These are phyloP conservation scores for Apocynum venetum DNA, from an alignment of 257 asterid genomes.

Conservation along the genomic window DNA sequence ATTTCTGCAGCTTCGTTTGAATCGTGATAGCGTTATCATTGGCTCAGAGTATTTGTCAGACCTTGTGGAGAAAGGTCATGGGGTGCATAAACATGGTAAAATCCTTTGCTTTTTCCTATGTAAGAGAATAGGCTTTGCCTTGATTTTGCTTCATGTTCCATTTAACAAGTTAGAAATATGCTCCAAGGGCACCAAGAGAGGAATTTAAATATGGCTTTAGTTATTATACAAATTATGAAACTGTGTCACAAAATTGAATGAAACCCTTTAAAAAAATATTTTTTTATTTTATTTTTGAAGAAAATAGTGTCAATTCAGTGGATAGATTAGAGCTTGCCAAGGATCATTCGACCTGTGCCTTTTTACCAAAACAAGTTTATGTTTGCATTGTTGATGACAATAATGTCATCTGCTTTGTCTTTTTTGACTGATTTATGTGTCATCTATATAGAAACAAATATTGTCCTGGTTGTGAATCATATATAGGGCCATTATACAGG, in stretches of 20 bases:
- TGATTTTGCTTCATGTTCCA: background rate
- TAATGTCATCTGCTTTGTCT: background rate
- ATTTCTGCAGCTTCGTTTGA: slow-evolving; percentile 83
- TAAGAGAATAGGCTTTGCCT: background rate
- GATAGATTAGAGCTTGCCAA: background rate
- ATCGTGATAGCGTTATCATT: slow-evolving; percentile 59
- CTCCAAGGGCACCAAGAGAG: background rate
- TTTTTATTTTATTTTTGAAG: background rate
- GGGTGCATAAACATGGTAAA: slow-evolving; percentile 77
- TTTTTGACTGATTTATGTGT: background rate
- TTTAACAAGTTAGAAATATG: background rate
- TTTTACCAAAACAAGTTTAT: background rate
- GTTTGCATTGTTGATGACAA: background rate
- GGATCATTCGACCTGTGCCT: background rate
- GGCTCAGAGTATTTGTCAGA: slow-evolving; percentile 93
- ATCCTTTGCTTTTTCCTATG: slow-evolving; percentile 17
- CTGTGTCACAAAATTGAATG: background rate
- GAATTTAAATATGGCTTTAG: background rate
- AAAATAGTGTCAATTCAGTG: background rate
- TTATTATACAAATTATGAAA: background rate
- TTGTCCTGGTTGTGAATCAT: too few species aligned
- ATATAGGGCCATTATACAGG: too few species aligned
- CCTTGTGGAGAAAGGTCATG: slow-evolving; percentile 90
- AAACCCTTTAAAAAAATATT: background rate
- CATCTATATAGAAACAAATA: background rate